Conservation (phyloP, 768 basidiomycete genomes). For the Tephrocybe rancida region DNA sequence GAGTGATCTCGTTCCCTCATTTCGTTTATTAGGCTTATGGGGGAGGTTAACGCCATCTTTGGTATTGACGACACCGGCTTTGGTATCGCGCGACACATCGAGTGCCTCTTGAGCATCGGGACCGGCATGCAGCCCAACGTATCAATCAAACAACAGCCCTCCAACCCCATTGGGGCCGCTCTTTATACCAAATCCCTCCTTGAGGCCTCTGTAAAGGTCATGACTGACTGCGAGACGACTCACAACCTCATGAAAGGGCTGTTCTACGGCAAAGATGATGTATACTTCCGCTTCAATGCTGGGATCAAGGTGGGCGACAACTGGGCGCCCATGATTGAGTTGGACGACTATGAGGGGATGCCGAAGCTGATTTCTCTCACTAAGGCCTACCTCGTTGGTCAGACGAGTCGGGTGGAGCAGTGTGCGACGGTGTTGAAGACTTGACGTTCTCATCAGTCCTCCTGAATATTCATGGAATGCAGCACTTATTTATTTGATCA, state of each 20-base stretch:
- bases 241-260: constrained; percentile 6
- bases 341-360: constrained; percentile 14
- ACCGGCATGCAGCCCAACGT: constrained; percentile 15
- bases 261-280: constrained; percentile 9
- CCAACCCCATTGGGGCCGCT: neutral
- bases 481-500: no score
- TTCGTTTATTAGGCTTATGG: constrained; percentile 22
- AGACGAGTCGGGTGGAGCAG: constrained; percentile 2
- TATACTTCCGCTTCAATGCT: constrained; percentile 17
- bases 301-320: constrained; percentile 9
- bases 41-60: constrained; percentile 23
- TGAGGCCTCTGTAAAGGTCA: constrained; percentile 5
- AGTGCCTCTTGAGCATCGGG: constrained; percentile 11
- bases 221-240: constrained; percentile 14
- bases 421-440: constrained; percentile 7
- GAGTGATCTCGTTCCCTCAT: neutral
- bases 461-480: neutral
- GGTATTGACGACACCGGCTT: neutral
- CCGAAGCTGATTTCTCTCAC: constrained; percentile 9
- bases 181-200: constrained; percentile 2
- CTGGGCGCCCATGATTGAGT: constrained; percentile 10
- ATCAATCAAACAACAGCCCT: constrained; percentile 2
- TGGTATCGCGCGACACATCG: constrained; percentile 12
- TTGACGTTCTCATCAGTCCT: neutral
- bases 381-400: constrained; percentile 5